Evolutionary conservation across 1,284 basidiomycete species (phyloP), one percentile per base, ranked within the genome.

Genomic region (Caloboletus firmus): DNA sequence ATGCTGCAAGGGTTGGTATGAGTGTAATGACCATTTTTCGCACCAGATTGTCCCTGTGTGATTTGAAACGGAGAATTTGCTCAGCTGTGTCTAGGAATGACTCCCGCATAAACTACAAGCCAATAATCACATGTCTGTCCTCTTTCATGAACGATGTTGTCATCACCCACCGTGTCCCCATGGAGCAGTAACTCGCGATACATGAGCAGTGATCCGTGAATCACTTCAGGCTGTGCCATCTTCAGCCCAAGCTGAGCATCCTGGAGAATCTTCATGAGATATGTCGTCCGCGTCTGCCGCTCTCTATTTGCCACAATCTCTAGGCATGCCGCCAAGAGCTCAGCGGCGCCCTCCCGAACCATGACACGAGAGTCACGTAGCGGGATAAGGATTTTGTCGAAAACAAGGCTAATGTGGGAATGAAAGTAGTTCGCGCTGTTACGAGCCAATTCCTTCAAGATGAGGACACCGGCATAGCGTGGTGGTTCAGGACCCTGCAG

Each of bases 21-120:
- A 98, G 82, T 2, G 91, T 90, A 65, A 98, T 95, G 57, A 98
- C 94, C 74, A 93, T 93, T 72, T 93, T 91, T 51, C 93, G 85
- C 54, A 98, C 89, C 32, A 93, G 82, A 20, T 83, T 76, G 64
- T 98, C 95, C 60, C 92, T 83, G 69, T 93, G 89, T n/a, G 88
- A 84, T 68, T 88, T 88, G 76, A 94, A 95, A 41, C 85, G 84
- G 43, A 99, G 79, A 48, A 98, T 94, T 61, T 93, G 88, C 59
- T 98, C 95, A 58, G 94, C 94, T 10, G 92, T 90, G 60, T 92
- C 87, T 45, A 90, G 74, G 67, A 95, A 98, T 45, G 87, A 90
- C 58, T 96, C 91, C 62, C 85, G 85, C 94, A 98, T 96, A 63
- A 96, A 98, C 91, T 95, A 62, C 11, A 44, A 31, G 24, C 13